These are phyloP conservation scores for Plenodomus biglobosus DNA, from an alignment of 2,329 filamentous ascomycete species.

Conservation along the genomic window DNA sequence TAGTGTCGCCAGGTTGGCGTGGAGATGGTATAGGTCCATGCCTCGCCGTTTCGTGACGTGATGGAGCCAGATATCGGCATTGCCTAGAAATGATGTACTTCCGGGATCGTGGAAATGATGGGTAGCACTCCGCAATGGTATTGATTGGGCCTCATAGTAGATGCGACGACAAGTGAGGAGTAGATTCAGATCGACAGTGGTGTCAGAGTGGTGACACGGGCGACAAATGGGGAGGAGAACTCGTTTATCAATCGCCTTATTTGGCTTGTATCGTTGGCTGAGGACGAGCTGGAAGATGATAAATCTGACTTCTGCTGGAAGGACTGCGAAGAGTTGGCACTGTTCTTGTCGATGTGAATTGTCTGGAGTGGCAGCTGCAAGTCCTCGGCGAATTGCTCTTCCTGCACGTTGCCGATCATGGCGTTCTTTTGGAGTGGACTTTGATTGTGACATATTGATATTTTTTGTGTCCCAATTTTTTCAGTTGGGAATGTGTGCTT, in stretches of 20 bases:
- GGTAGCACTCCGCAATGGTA: constrained; percentile 37
- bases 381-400: constrained; percentile 17
- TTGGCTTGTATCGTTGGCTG: constrained; percentile 13
- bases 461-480: no score
- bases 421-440: constrained; percentile 4
- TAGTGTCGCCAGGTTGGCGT: constrained; percentile 14
- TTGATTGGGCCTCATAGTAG: constrained; percentile 43
- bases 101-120: constrained; percentile 22
- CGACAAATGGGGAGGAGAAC: constrained; percentile 18
- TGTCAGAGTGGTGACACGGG: constrained; percentile 33
- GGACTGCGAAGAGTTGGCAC: constrained; percentile 22
- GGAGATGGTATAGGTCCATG: constrained; percentile 24
- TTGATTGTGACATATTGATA: constrained; percentile 5
- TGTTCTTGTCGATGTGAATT: constrained; percentile 23
- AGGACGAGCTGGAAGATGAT: constrained; percentile 17
- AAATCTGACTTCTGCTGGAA: constrained; percentile 30
- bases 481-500: no score
- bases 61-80: constrained; percentile 18
- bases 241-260: constrained; percentile 8
- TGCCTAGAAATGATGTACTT: constrained; percentile 9
- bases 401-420: constrained; percentile 14
- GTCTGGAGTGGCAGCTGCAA: constrained; percentile 18
- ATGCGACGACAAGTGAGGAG: constrained; percentile 45
- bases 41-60: constrained; percentile 24
- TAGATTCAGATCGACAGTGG: constrained; percentile 32